Percentiles rank a stretch among this genome's conserved stretches.
Conservation (phyloP, 257 asterid species). For the Prunella vulgaris region DNA sequence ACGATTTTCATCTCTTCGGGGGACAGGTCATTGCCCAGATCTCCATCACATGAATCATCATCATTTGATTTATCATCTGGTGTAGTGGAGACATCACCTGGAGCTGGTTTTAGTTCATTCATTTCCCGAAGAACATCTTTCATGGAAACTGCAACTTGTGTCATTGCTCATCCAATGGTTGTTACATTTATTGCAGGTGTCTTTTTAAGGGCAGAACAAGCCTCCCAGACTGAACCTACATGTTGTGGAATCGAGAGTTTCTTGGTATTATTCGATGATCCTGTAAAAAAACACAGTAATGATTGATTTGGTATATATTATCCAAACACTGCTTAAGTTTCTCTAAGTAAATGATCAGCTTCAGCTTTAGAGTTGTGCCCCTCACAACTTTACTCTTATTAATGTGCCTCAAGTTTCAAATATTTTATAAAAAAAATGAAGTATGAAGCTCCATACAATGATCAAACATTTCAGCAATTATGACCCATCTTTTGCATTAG, state of each 20-base stretch:
- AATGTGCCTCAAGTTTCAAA: too few relatives aligned
- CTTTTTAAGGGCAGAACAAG: conserved; percentile 76
- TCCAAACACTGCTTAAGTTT: too few relatives aligned
- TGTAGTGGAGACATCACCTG: conserved; percentile 20
- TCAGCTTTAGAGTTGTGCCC: too few relatives aligned
- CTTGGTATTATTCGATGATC: conserved; percentile 39
- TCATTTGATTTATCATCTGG: conserved; percentile 31
- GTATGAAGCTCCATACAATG: too few relatives aligned
- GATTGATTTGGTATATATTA: too few relatives aligned
- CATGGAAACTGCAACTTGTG: conserved; percentile 62
- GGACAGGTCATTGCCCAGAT: conserved; percentile 78
- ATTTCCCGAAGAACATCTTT: conserved; percentile 94
- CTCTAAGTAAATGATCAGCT: too few relatives aligned
- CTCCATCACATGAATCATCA: conserved; percentile 52
- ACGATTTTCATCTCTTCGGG: conserved; percentile 76
- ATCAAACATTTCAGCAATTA: too few relatives aligned
- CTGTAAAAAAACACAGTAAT: conserved; percentile 32
- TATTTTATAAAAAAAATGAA: too few relatives aligned
- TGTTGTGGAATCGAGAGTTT: conserved; percentile 62
- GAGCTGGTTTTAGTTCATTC: conserved; percentile 64
- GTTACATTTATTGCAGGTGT: conserved; percentile 77
- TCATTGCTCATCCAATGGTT: conserved; percentile 87
- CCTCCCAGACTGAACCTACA: conserved; percentile 82
- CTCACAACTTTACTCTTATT: too few relatives aligned
- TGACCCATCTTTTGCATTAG: too few relatives aligned